Conservation (phyloP, 805 yeast species). For the Jamesozyma piceae region DNA sequence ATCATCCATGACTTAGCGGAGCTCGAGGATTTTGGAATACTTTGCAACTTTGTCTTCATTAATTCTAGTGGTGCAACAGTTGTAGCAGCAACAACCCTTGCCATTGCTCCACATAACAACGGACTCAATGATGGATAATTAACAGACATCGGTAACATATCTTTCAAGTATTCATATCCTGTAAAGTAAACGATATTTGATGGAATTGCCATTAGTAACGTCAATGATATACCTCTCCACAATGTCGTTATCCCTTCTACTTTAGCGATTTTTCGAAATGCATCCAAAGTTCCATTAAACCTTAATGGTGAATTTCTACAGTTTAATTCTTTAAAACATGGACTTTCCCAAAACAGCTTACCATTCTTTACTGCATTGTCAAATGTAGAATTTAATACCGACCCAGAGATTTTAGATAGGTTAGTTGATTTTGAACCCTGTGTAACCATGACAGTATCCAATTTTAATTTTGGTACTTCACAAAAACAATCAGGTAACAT, state of each 20-base stretch:
- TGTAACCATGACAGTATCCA: conserved; percentile 7
- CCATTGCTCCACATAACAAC: conserved; percentile 72
- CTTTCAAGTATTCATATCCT: conserved; percentile 82
- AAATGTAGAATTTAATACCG: not conserved
- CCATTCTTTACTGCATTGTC: no score
- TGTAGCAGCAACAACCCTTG: conserved; percentile 76
- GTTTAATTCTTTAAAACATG: conserved; percentile 26
- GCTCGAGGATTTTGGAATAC: conserved; percentile 52
- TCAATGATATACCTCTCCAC: conserved; percentile 83
- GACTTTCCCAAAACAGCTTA: conserved; percentile 25
- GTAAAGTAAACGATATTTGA: conserved; percentile 89
- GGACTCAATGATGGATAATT: conserved; percentile 48
- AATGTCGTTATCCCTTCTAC: conserved; percentile 70
- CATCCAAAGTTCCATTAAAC: conserved; percentile 64
- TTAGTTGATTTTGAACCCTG: not conserved
- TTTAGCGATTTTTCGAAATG: conserved; percentile 53
- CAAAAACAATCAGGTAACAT: conserved; percentile 40
- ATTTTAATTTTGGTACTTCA: conserved; percentile 16
- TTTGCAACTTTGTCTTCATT: conserved; percentile 79
- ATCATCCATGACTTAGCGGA: conserved; percentile 25
- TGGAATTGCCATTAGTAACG: conserved; percentile 83
- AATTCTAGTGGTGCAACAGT: conserved; percentile 82
- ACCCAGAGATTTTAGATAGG: conserved; percentile 2
- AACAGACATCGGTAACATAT: conserved; percentile 48
- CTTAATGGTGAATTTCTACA: conserved; percentile 25